Base-by-base conservation (phyloP, 768 basidiomycete species). In the Serendipita sp. region DNA sequence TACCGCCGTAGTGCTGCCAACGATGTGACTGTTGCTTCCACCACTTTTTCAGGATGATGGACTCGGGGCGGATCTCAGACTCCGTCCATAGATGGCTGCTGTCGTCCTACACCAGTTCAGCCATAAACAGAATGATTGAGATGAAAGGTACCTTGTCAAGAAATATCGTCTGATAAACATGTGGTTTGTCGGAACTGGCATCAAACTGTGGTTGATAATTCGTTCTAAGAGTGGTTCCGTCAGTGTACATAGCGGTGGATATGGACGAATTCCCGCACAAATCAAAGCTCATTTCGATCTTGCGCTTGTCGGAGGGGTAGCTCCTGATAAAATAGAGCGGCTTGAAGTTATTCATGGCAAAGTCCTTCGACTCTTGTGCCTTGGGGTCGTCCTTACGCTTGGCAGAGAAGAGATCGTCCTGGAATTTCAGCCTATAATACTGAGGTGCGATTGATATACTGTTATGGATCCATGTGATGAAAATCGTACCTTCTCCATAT, bases 11-110 rank as follows among this genome's bases (percentile, higher is more conserved):
- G 63, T 75, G 75, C 67, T 78, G 77, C 77, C 77, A 79, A 24
- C 77, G 73, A 65, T 79, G 77, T 60, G 76, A 76, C 68, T 78
- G 77, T 67, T 79, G 79, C 67, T 79, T 79, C 79, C 78, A 79
- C 78, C 76, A 77, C 67, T 78, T 77, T 68, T 78, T 72, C 66
- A 71, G 56, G 30, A 79, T 75, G 34, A 74, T 67, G 66, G 74
- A 72, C 20, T 75, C 70, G 38, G 68, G 67, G 14, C 70, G 64
- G 60, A 80, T 78, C 42, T 76, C 76, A 31, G 67, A 69, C 65
- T 73, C 72, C 3, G 75, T 77, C 77, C 78, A 80, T 38, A 76
- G 68, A 17, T 72, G 58, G 43, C 71, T 67, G 20, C 73, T 75
- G 9, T 73, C 74, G 31, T 75, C 74, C 38, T 72, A 72, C 20